These are phyloP conservation scores for Martiniozyma asiatica DNA, from an alignment of 1,139 yeast species.

Conservation along the genomic window DNA sequence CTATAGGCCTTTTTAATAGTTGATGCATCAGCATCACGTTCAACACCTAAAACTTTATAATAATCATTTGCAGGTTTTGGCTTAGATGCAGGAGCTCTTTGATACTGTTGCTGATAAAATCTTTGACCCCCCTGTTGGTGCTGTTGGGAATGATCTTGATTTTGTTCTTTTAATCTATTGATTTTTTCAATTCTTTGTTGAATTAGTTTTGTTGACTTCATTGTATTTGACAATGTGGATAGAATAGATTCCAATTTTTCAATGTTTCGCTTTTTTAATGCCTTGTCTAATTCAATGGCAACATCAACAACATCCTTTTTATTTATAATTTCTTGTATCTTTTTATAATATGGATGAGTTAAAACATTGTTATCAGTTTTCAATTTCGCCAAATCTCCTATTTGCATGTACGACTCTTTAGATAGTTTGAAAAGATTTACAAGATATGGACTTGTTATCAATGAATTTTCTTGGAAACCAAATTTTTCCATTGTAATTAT, in stretches of 20 bases:
- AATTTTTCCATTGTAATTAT: slow-evolving; percentile 9
- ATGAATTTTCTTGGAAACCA: slow-evolving; percentile 14
- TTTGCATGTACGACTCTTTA: slow-evolving; percentile 14
- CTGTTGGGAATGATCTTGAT: slow-evolving; percentile 31
- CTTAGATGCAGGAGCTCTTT: not conserved
- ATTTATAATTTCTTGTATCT: slow-evolving; percentile 1
- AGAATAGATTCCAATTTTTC: slow-evolving; percentile 14
- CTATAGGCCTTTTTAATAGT: slow-evolving; percentile 78
- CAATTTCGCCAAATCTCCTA: slow-evolving; percentile 3
- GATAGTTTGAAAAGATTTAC: slow-evolving; percentile 14
- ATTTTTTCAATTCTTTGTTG: slow-evolving; percentile 6
- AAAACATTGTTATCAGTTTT: slow-evolving; percentile 2
- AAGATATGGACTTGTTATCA: slow-evolving; percentile 12
- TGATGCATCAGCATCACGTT: slow-evolving; percentile 54
- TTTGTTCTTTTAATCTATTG: slow-evolving; percentile 28
- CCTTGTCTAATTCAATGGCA: slow-evolving; percentile 14
- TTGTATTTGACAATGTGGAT: slow-evolving; percentile 9
- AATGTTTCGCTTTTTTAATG: slow-evolving; percentile 12
- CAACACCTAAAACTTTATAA: slow-evolving; percentile 65
- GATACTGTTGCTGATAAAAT: slow-evolving; percentile 22
- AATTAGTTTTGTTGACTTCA: slow-evolving; percentile 11
- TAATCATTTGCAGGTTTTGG: slow-evolving; percentile 51
- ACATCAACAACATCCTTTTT: slow-evolving; percentile 15
- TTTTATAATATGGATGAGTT: slow-evolving; percentile 7
- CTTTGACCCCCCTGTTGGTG: slow-evolving; percentile 34